Evolutionary conservation across 257 asterid genomes (phyloP).

Genomic region (Solanum raphanifolium): DNA sequence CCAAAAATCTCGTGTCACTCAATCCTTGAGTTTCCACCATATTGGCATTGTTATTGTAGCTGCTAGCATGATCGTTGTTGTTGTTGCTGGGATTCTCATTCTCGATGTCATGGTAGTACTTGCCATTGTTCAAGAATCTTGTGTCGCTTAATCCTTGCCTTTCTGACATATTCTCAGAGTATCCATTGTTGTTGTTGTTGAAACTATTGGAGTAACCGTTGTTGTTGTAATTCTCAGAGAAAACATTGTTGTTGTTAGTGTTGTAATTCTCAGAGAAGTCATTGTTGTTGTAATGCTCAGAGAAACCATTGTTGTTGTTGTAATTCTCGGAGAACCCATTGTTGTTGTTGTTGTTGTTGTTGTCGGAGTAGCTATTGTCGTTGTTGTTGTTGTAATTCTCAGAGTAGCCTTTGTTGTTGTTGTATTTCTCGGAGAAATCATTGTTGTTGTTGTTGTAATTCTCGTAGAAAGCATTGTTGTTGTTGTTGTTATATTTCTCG

Average conservation of each 20-base stretch:
- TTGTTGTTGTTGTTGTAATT: not conserved
- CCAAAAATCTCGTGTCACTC: not conserved
- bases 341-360: not conserved
- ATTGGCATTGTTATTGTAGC: not conserved
- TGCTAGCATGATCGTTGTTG: not conserved
- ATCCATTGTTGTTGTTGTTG: not conserved
- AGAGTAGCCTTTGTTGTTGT: not conserved
- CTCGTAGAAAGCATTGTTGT: not conserved
- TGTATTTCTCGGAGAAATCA: not conserved
- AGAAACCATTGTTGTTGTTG: too few relatives aligned
- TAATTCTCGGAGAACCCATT: not conserved
- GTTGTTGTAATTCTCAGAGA: not conserved
- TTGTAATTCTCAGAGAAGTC: not conserved
- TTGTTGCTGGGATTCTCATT: slow-evolving; percentile 5
- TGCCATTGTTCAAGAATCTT: slow-evolving; percentile 26
- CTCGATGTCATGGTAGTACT: slow-evolving; percentile 18
- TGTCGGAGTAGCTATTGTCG: not conserved
- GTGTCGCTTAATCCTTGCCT: slow-evolving; percentile 57
- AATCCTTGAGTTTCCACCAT: not conserved
- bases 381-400: not conserved
- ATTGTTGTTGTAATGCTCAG: not conserved
- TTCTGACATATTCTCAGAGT: not conserved
- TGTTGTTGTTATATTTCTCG: not conserved
- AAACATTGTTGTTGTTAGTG: not conserved
- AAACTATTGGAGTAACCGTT: not conserved